phyloP scores from a whole-genome alignment of 768 basidiomycete species.

The Coprinellus micaceus region DNA sequence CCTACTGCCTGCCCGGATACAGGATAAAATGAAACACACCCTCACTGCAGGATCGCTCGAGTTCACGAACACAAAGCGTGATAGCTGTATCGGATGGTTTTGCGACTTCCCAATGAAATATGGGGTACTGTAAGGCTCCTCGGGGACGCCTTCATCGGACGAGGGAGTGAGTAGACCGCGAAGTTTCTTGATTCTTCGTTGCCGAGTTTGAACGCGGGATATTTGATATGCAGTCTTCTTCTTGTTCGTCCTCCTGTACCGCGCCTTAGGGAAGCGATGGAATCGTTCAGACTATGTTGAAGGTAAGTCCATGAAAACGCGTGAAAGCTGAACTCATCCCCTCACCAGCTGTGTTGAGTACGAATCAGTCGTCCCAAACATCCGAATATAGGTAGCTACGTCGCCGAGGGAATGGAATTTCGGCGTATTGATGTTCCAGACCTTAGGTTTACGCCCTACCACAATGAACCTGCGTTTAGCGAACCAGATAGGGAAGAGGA shows the following conservation, averaged over 20 bases:
- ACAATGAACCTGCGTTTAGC: not conserved
- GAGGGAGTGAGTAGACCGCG: not conserved
- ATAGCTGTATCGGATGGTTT: not conserved
- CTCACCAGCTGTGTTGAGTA: constrained; percentile 27
- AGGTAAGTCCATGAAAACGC: not conserved
- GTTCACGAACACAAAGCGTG: not conserved
- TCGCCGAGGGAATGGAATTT: constrained; percentile 6
- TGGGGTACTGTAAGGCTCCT: not conserved
- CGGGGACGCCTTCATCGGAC: no score
- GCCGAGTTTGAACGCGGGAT: constrained; percentile 14
- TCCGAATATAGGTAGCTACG: not conserved
- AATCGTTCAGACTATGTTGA: constrained; percentile 36
- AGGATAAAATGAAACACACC: not conserved
- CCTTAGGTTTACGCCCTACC: constrained; percentile 11
- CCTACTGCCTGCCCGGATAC: no score
- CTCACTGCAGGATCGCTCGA: not conserved
- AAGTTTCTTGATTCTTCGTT: not conserved
- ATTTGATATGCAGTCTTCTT: constrained; percentile 26
- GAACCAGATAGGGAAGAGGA: not conserved
- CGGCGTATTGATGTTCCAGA: not conserved
- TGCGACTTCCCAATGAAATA: constrained; percentile 1
- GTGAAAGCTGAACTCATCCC: not conserved
- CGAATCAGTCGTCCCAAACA: constrained; percentile 2
- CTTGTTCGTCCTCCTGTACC: constrained; percentile 36
- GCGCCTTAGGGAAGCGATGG: constrained; percentile 33